A percentile compares a stretch with the other conserved stretches of the same genome.
Conservation (phyloP, 768 basidiomycete species). For the Termitomyces sp. region DNA sequence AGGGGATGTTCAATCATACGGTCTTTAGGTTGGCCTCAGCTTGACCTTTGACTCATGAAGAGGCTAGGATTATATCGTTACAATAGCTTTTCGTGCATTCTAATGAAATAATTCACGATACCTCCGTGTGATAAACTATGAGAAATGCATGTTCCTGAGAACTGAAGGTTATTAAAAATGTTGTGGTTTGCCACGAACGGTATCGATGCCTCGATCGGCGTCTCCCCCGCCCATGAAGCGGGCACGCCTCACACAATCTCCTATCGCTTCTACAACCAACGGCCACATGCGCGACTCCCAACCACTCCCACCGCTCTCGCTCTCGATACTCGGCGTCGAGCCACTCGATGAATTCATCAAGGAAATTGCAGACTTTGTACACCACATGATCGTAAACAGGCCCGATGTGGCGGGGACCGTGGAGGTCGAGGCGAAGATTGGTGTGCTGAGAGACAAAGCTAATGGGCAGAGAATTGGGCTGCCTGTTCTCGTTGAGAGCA, state of each 20-base stretch:
- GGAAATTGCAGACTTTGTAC: slow-evolving; percentile 87
- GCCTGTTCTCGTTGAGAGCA: slow-evolving; percentile 81
- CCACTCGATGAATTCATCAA: slow-evolving; percentile 92
- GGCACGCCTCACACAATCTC: slow-evolving; percentile 21
- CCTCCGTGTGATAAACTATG: not conserved
- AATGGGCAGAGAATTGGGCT: slow-evolving; percentile 56
- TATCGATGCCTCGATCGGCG: slow-evolving; percentile 19
- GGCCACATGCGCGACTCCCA: slow-evolving; percentile 21
- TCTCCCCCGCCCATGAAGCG: slow-evolving; percentile 29
- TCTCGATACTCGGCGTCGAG: slow-evolving; percentile 84
- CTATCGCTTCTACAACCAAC: slow-evolving; percentile 16
- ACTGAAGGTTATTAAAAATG: not conserved
- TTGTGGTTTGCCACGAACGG: not conserved
- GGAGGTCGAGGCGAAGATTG: slow-evolving; percentile 92
- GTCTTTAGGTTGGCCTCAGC: slow-evolving; percentile 59
- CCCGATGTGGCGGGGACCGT: slow-evolving; percentile 54
- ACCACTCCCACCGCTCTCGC: slow-evolving; percentile 58
- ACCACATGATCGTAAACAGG: slow-evolving; percentile 60
- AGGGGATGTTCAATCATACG: not conserved
- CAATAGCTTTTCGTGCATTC: slow-evolving; percentile 23
- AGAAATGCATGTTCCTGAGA: not conserved
- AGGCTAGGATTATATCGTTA: slow-evolving; percentile 28
- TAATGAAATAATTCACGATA: slow-evolving; percentile 12
- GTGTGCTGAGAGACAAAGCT: slow-evolving; percentile 58
- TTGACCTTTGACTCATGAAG: slow-evolving; percentile 70